phyloP scores from a whole-genome alignment of 768 basidiomycete genomes.

The Collybia nuda region DNA sequence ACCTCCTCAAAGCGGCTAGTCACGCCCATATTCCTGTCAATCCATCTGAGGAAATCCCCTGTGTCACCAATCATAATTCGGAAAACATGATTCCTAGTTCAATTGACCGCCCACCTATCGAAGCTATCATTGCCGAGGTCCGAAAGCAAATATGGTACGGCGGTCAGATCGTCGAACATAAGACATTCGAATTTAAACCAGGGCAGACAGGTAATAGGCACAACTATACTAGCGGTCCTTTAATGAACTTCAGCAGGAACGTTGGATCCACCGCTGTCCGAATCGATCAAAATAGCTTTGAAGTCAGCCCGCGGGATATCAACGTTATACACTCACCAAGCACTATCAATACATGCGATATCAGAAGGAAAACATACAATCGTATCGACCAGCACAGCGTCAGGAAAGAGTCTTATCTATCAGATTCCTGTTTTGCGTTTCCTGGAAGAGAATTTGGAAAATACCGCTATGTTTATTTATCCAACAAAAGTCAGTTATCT shows the following conservation, averaged over 20 bases:
- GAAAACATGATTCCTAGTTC: conserved; percentile 28
- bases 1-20: conserved; percentile 65
- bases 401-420: conserved; percentile 78
- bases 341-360: conserved; percentile 67
- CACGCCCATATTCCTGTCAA: conserved; percentile 71
- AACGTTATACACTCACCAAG: conserved; percentile 70
- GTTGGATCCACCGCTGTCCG: conserved; percentile 59
- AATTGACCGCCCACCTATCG: conserved; percentile 56
- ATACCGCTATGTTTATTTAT: conserved; percentile 84
- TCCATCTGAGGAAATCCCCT: conserved; percentile 28
- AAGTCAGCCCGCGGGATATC: conserved; percentile 57
- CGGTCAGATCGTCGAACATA: conserved; percentile 63
- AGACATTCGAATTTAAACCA: conserved; percentile 51
- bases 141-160: conserved; percentile 62
- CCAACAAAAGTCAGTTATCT: conserved; percentile 69
- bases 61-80: conserved; percentile 4
- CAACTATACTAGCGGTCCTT: too few species aligned
- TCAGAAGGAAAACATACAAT: conserved; percentile 66
- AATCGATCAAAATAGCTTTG: conserved; percentile 54
- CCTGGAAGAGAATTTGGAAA: conserved; percentile 55
- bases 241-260: conserved; percentile 27
- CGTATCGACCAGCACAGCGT: conserved; percentile 88
- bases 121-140: conserved; percentile 58
- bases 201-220: conserved; percentile 48
- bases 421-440: conserved; percentile 72